phyloP scores from a whole-genome alignment of 2,329 filamentous ascomycete genomes.

The Lecanoromycetidae sp. region DNA sequence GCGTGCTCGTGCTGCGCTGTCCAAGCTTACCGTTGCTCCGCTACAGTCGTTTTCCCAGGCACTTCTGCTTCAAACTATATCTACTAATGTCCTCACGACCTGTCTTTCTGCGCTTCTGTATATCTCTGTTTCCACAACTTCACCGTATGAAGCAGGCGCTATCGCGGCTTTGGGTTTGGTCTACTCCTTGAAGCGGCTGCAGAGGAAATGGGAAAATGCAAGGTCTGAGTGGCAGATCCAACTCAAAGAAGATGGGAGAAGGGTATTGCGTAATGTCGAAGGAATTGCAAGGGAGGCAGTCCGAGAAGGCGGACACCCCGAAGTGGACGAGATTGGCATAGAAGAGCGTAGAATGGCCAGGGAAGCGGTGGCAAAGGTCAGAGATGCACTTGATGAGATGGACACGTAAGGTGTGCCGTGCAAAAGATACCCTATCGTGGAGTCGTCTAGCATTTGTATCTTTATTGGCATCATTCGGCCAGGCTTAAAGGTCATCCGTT shows the following conservation, averaged over 20 bases:
- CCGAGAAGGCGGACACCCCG: slow-evolving; percentile 30
- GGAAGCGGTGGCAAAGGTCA: slow-evolving; percentile 32
- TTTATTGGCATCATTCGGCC: too few species aligned
- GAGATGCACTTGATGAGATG: slow-evolving; percentile 3
- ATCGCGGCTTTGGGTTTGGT: slow-evolving; percentile 48
- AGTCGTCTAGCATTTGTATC: too few species aligned
- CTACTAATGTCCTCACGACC: slow-evolving; percentile 53
- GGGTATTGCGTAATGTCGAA: slow-evolving; percentile 44
- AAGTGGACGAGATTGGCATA: slow-evolving; percentile 23
- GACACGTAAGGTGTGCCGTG: background rate
- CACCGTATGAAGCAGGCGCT: slow-evolving; percentile 46
- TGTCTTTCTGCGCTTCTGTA: slow-evolving; percentile 46
- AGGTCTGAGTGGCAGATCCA: slow-evolving; percentile 40
- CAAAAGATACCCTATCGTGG: too few species aligned
- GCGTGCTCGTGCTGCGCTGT: slow-evolving; percentile 53
- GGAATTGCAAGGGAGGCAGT: slow-evolving; percentile 37
- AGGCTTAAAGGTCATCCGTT: too few species aligned
- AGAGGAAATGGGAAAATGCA: slow-evolving; percentile 46
- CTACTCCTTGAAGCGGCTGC: slow-evolving; percentile 45
- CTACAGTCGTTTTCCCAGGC: slow-evolving; percentile 62
- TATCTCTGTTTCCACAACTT: slow-evolving; percentile 39
- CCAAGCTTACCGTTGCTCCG: slow-evolving; percentile 54
- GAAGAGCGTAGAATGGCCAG: slow-evolving; percentile 34
- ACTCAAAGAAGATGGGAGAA: slow-evolving; percentile 45
- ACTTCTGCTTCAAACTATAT: slow-evolving; percentile 62